These are phyloP conservation scores for Globisporangium solare DNA, from an alignment of 352 stramenopile species.

Conservation along the genomic window DNA sequence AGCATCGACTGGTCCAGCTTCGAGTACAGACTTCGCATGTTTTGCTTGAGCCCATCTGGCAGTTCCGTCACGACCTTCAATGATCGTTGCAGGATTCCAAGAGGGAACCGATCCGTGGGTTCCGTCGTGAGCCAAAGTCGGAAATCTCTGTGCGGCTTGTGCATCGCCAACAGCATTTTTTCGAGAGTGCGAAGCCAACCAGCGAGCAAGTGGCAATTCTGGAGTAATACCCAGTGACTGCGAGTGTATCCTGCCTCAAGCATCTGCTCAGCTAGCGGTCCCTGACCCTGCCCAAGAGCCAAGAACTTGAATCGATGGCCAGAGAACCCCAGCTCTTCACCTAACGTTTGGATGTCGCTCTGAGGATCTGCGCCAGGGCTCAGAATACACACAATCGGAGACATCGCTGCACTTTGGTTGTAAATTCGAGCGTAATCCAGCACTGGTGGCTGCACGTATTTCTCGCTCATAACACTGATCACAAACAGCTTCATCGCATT, in stretches of 20 bases:
- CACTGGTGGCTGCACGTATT: conserved; percentile 94
- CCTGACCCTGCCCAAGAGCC: conserved; percentile 93
- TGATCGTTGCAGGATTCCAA: conserved; percentile 93
- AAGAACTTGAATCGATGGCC: conserved; percentile 92
- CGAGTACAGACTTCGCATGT: conserved; percentile 92
- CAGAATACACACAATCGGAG: conserved; percentile 95
- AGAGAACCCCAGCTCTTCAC: conserved; percentile 89
- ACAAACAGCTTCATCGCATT: conserved; percentile 96
- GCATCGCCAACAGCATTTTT: conserved; percentile 89
- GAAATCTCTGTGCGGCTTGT: conserved; percentile 93
- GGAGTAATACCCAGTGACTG: conserved; percentile 90
- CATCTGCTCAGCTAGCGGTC: conserved; percentile 91
- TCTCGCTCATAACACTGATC: conserved; percentile 88
- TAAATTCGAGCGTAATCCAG: conserved; percentile 93
- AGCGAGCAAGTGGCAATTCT: conserved; percentile 95
- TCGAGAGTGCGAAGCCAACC: conserved; percentile 92
- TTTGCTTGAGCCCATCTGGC: conserved; percentile 94
- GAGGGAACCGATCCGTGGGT: conserved; percentile 92
- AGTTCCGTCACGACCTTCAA: conserved; percentile 96
- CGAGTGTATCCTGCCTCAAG: conserved; percentile 85
- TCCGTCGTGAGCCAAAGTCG: conserved; percentile 95
- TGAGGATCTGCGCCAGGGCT: conserved; percentile 92
- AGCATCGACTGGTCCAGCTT: conserved; percentile 89
- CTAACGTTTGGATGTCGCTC: conserved; percentile 91
- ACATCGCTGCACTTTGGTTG: conserved; percentile 75